A percentile compares a stretch with the other conserved stretches of the same genome.
phyloP scores from a whole-genome alignment of 2,329 filamentous ascomycete species.

The Dothideomycetes sp. region DNA sequence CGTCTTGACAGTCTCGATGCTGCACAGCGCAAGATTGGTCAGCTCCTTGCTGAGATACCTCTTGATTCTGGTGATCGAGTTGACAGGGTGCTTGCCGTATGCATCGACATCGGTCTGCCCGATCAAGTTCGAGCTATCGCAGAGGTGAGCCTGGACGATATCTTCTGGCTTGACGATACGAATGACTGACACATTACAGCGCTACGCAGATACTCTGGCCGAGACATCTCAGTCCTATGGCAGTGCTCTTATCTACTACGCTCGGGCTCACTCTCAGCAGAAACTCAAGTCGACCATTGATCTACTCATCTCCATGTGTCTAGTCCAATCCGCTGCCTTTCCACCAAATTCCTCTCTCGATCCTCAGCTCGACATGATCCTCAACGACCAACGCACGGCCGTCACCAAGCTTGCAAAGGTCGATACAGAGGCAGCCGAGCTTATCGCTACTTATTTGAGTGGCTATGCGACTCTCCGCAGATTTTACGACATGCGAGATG shows the following conservation, averaged over 20 bases:
- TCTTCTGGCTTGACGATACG: slow-evolving; percentile 7
- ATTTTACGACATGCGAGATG: slow-evolving; percentile 83
- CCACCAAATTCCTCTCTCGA: slow-evolving; percentile 65
- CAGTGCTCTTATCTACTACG: slow-evolving; percentile 81
- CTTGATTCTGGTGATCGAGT: slow-evolving; percentile 61
- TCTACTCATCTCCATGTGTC: slow-evolving; percentile 74
- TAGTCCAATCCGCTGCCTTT: slow-evolving; percentile 74
- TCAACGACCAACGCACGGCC: slow-evolving; percentile 60
- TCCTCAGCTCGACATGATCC: slow-evolving; percentile 54
- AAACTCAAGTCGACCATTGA: slow-evolving; percentile 82
- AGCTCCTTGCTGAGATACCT: slow-evolving; percentile 62
- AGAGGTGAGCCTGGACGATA: slow-evolving; percentile 47
- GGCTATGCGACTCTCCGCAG: slow-evolving; percentile 85
- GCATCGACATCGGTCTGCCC: slow-evolving; percentile 67
- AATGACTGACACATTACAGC: slow-evolving; percentile 41
- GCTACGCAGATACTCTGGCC: slow-evolving; percentile 70
- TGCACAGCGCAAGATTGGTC: slow-evolving; percentile 62
- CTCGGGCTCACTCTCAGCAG: slow-evolving; percentile 63
- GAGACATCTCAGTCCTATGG: slow-evolving; percentile 68
- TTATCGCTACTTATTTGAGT: slow-evolving; percentile 76
- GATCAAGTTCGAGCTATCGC: slow-evolving; percentile 71
- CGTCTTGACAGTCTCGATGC: slow-evolving; percentile 64
- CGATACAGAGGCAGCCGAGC: slow-evolving; percentile 70
- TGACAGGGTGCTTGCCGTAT: slow-evolving; percentile 69
- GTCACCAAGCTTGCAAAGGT: slow-evolving; percentile 61